Base-by-base conservation (phyloP, 495 filamentous ascomycete species). In the Bryoglossum gracile region DNA sequence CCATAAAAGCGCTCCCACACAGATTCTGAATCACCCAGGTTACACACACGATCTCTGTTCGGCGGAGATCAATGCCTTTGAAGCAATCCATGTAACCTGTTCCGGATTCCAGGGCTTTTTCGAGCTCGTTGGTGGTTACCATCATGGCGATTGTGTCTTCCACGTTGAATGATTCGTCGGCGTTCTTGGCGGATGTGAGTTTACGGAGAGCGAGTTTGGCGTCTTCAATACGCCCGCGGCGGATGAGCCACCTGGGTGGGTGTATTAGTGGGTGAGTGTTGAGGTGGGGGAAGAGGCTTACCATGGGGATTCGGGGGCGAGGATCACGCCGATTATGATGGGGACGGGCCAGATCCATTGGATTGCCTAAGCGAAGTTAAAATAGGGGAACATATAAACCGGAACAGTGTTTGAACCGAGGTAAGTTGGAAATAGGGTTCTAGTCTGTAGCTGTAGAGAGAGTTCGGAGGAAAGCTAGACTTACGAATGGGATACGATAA, bases 291-390 rank as follows among this genome's bases (percentile, higher is more conserved):
- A 43, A 67, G 60, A 0, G 76, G 76, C 13, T 74, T 70, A 2
- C 84, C 56, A 90, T 0, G 86, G 86, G 0, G 75, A 81, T 61
- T 91, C 86, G 2, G 86, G 86, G 0, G 83, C 83, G 26, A 86
- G 74, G 34, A 67, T 72, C 45, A 87, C 81, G 23, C 80, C 83
- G 51, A 87, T 70, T 45, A 84, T 76, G 8, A 91, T 70, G 3
- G 86, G 86, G 3, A 84, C 57, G 0, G 86, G 85, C 84, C 85
- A 91, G 70, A 91, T 83, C 86, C 86, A 91, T 63, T 91, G 86
- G 10, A 88, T 59, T 2, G 78, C 48, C 36, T 41, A 13, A n/a
- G 13, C 19, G 14, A 14, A 22, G 13, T 30, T 30, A 9, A 32
- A 10, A 24, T 23, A 10, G 13, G 38, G 22, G 17, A 23, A 21